Percentiles rank a stretch among this genome's conserved stretches.
Evolutionary conservation across 129 eudicot genomes (phyloP).

Genomic region (Arctium lappa): DNA sequence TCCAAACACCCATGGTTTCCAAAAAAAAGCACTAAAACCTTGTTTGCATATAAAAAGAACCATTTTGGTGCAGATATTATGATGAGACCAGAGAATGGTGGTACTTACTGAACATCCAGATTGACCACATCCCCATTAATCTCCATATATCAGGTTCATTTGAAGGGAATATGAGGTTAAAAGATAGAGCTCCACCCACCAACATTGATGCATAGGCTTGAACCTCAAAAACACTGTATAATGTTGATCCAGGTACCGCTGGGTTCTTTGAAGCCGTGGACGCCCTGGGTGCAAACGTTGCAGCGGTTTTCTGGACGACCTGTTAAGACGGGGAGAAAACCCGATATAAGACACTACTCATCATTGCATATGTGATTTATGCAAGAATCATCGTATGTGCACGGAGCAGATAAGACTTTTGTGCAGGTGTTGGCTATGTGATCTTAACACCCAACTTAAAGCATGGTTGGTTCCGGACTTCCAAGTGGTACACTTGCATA

Average conservation of each 20-base stretch:
- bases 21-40: background rate
- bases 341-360: background rate
- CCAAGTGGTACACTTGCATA: no score
- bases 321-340: constrained; percentile 17
- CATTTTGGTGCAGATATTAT: constrained; percentile 1
- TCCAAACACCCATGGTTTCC: background rate
- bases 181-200: constrained; percentile 94
- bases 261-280: constrained; percentile 86
- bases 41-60: background rate
- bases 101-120: constrained; percentile 97
- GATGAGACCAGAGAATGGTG: constrained; percentile 3
- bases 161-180: constrained; percentile 88
- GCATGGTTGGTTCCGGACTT: no score
- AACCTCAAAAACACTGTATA: constrained; percentile 83
- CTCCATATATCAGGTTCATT: constrained; percentile 97
- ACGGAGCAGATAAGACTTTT: background rate
- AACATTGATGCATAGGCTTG: constrained; percentile 81
- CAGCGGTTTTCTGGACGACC: constrained; percentile 94
- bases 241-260: constrained; percentile 72
- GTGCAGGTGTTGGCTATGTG: background rate
- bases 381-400: background rate
- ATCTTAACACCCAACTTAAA: no score
- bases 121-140: constrained; percentile 99
- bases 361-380: background rate
- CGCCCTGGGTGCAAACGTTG: constrained; percentile 96